These are phyloP conservation scores for Physcomitrellopsis africana DNA, from an alignment of 225 moss, liverwort and hornwort species.

Conservation along the genomic window DNA sequence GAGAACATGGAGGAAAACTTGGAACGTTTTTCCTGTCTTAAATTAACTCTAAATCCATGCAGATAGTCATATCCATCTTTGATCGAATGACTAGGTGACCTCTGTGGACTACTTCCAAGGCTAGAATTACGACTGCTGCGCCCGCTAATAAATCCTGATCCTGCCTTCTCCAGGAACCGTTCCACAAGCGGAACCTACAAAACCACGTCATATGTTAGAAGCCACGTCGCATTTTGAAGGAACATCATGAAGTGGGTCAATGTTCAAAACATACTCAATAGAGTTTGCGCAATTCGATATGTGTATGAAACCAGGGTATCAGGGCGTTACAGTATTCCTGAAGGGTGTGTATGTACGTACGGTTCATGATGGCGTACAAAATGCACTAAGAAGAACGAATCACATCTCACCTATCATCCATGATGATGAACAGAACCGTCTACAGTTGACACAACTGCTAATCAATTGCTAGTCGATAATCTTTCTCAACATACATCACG, in stretches of 20 bases:
- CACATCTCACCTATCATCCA: background rate
- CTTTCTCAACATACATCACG: constrained; percentile 12
- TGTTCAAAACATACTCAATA: background rate
- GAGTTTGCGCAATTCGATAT: background rate
- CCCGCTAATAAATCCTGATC: constrained; percentile 42
- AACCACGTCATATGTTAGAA: constrained; percentile 23
- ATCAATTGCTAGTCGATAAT: background rate
- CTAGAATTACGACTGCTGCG: constrained; percentile 52
- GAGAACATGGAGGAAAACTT: constrained; percentile 75
- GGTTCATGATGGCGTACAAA: background rate
- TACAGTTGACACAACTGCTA: background rate
- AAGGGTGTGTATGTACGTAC: background rate
- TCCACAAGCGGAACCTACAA: constrained; percentile 72
- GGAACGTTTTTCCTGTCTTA: constrained; percentile 72
- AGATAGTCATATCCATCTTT: constrained; percentile 52
- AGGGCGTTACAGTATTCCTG: background rate
- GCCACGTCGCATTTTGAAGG: constrained; percentile 1
- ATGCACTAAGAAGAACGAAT: background rate
- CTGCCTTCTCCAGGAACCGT: constrained; percentile 68
- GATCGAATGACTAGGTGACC: constrained; percentile 40
- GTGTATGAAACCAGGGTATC: background rate
- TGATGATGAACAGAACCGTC: constrained; percentile 4
- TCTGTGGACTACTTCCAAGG: constrained; percentile 66
- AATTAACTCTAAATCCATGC: constrained; percentile 65
- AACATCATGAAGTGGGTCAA: background rate